Conservation (phyloP, 176 grass and related monocot genomes). For the Oryza australiensis region DNA sequence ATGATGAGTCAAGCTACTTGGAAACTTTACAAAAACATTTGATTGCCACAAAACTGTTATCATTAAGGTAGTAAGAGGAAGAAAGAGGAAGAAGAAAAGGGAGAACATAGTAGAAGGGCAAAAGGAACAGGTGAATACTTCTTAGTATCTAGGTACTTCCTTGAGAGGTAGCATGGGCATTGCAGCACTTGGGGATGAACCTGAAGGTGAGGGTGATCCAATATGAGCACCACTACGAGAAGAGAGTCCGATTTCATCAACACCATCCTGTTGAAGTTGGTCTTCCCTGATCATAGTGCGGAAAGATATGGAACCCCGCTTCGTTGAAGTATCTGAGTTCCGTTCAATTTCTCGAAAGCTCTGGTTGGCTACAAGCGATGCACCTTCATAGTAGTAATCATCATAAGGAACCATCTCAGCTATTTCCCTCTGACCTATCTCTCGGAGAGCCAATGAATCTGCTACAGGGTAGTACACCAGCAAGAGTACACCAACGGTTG, state of each 20-base stretch:
- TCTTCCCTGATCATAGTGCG: conserved; percentile 77
- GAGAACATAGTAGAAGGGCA: conserved; percentile 45
- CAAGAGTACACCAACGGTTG: conserved; percentile 66
- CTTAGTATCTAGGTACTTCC: conserved; percentile 78
- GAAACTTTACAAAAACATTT: conserved; percentile 97
- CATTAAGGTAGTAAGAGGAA: conserved; percentile 65
- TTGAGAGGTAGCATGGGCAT: conserved; percentile 83
- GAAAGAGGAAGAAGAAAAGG: conserved; percentile 32
- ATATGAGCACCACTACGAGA: conserved; percentile 47
- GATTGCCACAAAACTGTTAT: conserved; percentile 99
- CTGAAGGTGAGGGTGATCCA: conserved; percentile 55
- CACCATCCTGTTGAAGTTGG: conserved; percentile 45
- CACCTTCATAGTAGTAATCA: conserved; percentile 82
- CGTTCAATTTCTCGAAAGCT: conserved; percentile 63
- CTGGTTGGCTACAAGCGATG: conserved; percentile 72
- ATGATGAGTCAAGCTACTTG: conserved; percentile 51
- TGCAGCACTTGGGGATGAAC: conserved; percentile 53
- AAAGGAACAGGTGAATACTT: conserved; percentile 50
- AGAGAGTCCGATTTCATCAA: conserved; percentile 48
- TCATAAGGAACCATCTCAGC: conserved; percentile 77
- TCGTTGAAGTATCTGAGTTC: conserved; percentile 72
- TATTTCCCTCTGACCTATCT: conserved; percentile 50
- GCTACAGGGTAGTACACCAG: conserved; percentile 80
- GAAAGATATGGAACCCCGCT: conserved; percentile 74
- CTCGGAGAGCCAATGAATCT: conserved; percentile 71